Conservation (phyloP, 208 protist species). For the Leishmania turanica region DNA sequence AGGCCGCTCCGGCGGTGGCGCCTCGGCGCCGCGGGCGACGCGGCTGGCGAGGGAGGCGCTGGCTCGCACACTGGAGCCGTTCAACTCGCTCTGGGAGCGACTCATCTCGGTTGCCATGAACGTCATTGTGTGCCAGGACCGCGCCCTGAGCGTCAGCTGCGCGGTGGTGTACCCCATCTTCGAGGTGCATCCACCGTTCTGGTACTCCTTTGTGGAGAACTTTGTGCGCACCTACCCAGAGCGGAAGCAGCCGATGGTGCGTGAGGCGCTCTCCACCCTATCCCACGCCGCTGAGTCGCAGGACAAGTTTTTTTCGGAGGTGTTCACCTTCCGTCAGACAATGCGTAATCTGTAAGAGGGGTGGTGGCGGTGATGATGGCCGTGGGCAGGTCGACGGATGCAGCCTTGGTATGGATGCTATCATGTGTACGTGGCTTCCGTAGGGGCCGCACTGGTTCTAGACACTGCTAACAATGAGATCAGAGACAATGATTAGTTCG, state of each 20-base stretch:
- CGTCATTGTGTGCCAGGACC: conserved; percentile 84
- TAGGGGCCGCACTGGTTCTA: not conserved
- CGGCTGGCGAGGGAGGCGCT: conserved; percentile 49
- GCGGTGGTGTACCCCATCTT: conserved; percentile 82
- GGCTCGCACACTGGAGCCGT: conserved; percentile 63
- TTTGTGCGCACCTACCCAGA: conserved; percentile 72
- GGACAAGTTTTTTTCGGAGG: conserved; percentile 83
- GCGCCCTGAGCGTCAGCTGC: conserved; percentile 69
- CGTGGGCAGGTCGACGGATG: not conserved
- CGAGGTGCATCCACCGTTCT: conserved; percentile 84
- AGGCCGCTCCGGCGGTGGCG: conserved; percentile 10
- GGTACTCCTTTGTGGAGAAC: conserved; percentile 70
- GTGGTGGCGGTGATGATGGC: conserved; percentile 1
- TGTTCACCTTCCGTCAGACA: conserved; percentile 76
- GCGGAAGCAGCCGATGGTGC: conserved; percentile 59
- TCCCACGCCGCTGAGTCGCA: conserved; percentile 66
- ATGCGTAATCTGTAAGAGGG: conserved; percentile 54
- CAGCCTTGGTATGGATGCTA: not conserved
- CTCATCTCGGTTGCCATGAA: conserved; percentile 81
- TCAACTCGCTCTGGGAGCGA: conserved; percentile 69
- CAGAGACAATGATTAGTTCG: not conserved
- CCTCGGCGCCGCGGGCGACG: conserved; percentile 22
- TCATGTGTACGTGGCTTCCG: no score
- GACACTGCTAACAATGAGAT: not conserved
- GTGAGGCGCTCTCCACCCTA: conserved; percentile 67